These are phyloP conservation scores for Beverwykella pulmonaria DNA, from an alignment of 495 filamentous ascomycete genomes.

Conservation along the genomic window DNA sequence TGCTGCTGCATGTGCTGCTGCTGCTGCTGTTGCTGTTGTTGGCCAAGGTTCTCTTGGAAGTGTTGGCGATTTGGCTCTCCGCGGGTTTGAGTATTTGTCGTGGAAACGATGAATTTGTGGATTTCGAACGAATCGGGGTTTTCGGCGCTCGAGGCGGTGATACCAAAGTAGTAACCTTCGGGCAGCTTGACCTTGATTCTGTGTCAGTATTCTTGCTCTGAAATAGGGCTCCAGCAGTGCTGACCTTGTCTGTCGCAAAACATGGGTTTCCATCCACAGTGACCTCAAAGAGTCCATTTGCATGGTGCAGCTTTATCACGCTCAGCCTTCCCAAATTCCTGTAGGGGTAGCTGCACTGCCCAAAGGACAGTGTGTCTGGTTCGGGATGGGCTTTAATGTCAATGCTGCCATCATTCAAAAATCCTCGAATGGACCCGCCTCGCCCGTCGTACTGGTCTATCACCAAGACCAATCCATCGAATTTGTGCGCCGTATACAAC, in stretches of 20 bases:
- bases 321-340: constrained; percentile 86
- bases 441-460: constrained; percentile 84
- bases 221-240: constrained; percentile 2
- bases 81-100: constrained; percentile 38
- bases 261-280: constrained; percentile 79
- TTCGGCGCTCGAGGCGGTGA: constrained; percentile 85
- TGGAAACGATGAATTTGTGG: constrained; percentile 75
- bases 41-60: constrained; percentile 43
- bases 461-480: constrained; percentile 85
- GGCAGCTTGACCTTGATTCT: constrained; percentile 66
- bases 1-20: constrained; percentile 44
- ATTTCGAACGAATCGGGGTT: constrained; percentile 93
- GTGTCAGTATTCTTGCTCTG: not conserved
- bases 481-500: constrained; percentile 78
- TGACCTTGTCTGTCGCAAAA: constrained; percentile 77
- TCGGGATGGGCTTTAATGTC: constrained; percentile 78
- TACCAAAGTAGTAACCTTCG: constrained; percentile 78
- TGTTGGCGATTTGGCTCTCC: constrained; percentile 36
- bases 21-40: constrained; percentile 45
- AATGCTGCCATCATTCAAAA: constrained; percentile 86
- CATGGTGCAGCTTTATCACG: constrained; percentile 71
- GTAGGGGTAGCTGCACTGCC: constrained; percentile 88
- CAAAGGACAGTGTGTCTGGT: constrained; percentile 87
- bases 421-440: constrained; percentile 75
- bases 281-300: constrained; percentile 68